Conservation (phyloP, 495 filamentous ascomycete species). For the Aspergillus egyptiacus region DNA sequence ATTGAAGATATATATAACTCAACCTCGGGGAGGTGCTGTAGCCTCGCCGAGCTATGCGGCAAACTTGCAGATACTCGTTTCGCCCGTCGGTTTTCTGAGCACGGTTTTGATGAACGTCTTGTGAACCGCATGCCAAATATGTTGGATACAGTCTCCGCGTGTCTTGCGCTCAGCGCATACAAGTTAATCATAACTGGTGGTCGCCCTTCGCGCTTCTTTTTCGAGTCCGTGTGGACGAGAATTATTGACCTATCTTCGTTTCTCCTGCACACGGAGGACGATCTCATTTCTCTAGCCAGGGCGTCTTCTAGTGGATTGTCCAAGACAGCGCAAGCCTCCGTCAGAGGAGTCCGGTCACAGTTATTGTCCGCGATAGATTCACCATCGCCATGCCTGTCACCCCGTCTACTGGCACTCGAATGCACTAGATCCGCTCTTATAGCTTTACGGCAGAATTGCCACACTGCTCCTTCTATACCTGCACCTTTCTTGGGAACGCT, state of each 20-base stretch:
- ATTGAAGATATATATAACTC: slow-evolving; percentile 57
- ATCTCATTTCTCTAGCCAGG: slow-evolving; percentile 20
- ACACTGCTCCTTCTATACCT: slow-evolving; percentile 23
- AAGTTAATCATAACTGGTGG: slow-evolving; percentile 23
- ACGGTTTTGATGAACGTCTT: slow-evolving; percentile 63
- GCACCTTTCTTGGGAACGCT: slow-evolving; percentile 21
- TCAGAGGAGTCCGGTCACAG: slow-evolving; percentile 22
- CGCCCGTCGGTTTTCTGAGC: slow-evolving; percentile 65
- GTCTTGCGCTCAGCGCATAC: slow-evolving; percentile 31
- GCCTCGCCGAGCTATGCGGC: slow-evolving; percentile 62
- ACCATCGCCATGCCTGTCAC: slow-evolving; percentile 23
- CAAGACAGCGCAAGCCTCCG: slow-evolving; percentile 24
- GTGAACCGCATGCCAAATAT: slow-evolving; percentile 35
- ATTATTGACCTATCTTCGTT: slow-evolving; percentile 24
- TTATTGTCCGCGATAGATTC: slow-evolving; percentile 21
- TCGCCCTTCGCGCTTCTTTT: slow-evolving; percentile 24
- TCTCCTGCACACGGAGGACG: slow-evolving; percentile 25
- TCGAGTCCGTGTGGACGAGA: slow-evolving; percentile 29
- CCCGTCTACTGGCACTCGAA: slow-evolving; percentile 27
- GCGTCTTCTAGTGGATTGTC: slow-evolving; percentile 21
- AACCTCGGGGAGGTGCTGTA: slow-evolving; percentile 42
- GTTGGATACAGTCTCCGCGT: slow-evolving; percentile 28
- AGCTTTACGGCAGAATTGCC: slow-evolving; percentile 25
- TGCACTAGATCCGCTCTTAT: slow-evolving; percentile 25
- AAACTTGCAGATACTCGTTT: slow-evolving; percentile 64